phyloP scores from a whole-genome alignment of 441 rosid genomes.

The Melastoma candidum region DNA sequence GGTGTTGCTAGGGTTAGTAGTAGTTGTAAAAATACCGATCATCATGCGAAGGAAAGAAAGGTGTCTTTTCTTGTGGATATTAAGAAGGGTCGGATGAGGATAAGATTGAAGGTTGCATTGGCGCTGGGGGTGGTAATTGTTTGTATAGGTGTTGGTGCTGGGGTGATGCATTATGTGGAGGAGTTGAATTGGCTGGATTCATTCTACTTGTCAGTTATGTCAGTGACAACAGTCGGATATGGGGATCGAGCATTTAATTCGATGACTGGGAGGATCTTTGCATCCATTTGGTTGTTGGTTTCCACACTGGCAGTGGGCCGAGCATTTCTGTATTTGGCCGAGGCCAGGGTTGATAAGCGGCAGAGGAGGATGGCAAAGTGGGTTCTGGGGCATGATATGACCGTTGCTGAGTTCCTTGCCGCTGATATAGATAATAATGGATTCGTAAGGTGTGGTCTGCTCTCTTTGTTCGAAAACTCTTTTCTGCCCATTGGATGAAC shows the following conservation, averaged over 20 bases:
- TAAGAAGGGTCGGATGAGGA: conserved; percentile 17
- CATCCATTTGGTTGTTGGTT: conserved; percentile 12
- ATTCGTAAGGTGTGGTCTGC: conserved; percentile 9
- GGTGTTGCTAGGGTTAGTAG: too few species aligned
- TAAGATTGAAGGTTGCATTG: conserved; percentile 15
- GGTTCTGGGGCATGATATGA: conserved; percentile 17
- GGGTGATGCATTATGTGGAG: conserved; percentile 11
- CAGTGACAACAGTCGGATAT: conserved; percentile 14
- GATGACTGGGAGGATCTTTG: conserved; percentile 12
- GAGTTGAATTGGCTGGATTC: conserved; percentile 10
- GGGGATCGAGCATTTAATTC: conserved; percentile 11
- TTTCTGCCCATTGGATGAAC: too few species aligned
- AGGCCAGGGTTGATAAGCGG: conserved; percentile 17
- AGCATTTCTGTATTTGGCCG: conserved; percentile 15
- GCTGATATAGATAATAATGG: conserved; percentile 14
- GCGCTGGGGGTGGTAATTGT: conserved; percentile 15
- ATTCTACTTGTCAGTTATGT: conserved; percentile 14
- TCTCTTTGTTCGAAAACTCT: not conserved
- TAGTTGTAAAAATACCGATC: too few species aligned
- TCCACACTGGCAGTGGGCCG: conserved; percentile 12
- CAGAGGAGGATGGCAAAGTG: conserved; percentile 16
- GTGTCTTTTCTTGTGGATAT: conserved; percentile 8
- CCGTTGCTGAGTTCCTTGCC: conserved; percentile 12
- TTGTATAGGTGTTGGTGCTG: conserved; percentile 13
- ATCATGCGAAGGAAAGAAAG: conserved; percentile 7